Conservation (phyloP, 2,329 filamentous ascomycete genomes). For the Teratosphaeria destructans region DNA sequence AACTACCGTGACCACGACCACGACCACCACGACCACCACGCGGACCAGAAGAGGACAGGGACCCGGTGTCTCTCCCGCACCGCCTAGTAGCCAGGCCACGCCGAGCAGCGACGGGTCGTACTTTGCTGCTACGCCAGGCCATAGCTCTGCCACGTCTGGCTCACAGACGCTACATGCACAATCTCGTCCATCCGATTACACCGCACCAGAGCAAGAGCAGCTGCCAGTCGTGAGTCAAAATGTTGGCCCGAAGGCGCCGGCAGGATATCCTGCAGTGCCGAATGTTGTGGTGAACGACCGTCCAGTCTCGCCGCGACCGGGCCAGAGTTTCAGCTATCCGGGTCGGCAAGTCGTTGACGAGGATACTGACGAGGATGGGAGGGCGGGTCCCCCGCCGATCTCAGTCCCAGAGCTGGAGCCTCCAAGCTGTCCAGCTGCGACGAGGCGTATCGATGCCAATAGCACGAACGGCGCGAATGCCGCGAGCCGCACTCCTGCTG, state of each 20-base stretch:
- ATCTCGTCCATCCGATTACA: not conserved
- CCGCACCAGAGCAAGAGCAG: not conserved
- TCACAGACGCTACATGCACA: not conserved
- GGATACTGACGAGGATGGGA: not conserved
- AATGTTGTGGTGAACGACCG: not conserved
- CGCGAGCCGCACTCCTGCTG: not conserved
- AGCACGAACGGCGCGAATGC: not conserved
- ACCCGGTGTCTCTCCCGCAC: not conserved
- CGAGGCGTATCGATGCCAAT: not conserved
- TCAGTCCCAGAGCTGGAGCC: not conserved
- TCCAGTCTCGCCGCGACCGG: not conserved
- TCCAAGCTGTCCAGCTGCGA: not conserved
- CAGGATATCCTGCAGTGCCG: not conserved
- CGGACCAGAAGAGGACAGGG: not conserved
- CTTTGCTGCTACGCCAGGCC: not conserved
- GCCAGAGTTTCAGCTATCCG: not conserved
- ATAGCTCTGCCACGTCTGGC: not conserved
- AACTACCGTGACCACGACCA: conserved; percentile 21
- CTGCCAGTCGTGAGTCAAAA: not conserved
- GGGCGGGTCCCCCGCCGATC: not conserved
- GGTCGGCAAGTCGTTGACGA: not conserved
- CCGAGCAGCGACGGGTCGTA: not conserved
- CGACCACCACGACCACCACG: conserved; percentile 22
- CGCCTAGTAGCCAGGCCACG: not conserved
- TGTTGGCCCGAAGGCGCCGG: not conserved